Evolutionary conservation across 768 basidiomycete species (phyloP).

Genomic region (Nidula microcarpa): DNA sequence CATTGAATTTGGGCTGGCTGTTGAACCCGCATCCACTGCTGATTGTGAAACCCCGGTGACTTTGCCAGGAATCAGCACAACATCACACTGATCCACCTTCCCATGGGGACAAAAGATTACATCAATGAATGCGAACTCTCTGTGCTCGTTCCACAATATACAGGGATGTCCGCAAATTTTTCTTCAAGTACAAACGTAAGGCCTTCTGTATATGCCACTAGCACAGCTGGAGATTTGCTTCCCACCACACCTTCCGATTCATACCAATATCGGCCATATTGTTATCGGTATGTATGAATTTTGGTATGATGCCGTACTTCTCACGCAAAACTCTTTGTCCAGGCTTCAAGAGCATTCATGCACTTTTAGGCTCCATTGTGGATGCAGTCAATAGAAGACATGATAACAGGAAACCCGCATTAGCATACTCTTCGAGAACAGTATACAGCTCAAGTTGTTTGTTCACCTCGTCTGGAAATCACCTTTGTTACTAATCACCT

Average conservation of each 20-base stretch:
- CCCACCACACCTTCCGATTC: neutral
- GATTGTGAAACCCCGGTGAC: no score
- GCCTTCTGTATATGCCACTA: slow-evolving; percentile 4
- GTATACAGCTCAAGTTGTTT: slow-evolving; percentile 18
- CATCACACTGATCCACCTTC: neutral
- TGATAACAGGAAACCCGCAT: slow-evolving; percentile 16
- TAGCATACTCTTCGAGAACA: slow-evolving; percentile 13
- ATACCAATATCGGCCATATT: neutral
- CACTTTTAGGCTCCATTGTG: slow-evolving; percentile 5
- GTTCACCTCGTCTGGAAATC: slow-evolving; percentile 12
- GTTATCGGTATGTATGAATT: neutral
- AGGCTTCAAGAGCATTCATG: neutral
- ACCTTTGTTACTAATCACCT: neutral
- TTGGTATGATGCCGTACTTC: neutral
- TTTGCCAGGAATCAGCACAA: no score
- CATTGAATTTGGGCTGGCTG: neutral
- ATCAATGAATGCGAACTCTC: slow-evolving; percentile 3
- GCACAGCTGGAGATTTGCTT: neutral
- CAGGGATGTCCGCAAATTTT: slow-evolving; percentile 6
- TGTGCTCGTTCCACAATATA: slow-evolving; percentile 1
- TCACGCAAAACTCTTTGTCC: neutral
- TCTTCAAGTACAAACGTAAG: neutral
- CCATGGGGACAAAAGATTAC: slow-evolving; percentile 1
- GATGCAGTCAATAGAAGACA: slow-evolving; percentile 16
- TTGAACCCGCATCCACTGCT: slow-evolving; percentile 2